Base-by-base conservation (phyloP, 23 red algal genomes). In the Gracilaria domingensis region DNA sequence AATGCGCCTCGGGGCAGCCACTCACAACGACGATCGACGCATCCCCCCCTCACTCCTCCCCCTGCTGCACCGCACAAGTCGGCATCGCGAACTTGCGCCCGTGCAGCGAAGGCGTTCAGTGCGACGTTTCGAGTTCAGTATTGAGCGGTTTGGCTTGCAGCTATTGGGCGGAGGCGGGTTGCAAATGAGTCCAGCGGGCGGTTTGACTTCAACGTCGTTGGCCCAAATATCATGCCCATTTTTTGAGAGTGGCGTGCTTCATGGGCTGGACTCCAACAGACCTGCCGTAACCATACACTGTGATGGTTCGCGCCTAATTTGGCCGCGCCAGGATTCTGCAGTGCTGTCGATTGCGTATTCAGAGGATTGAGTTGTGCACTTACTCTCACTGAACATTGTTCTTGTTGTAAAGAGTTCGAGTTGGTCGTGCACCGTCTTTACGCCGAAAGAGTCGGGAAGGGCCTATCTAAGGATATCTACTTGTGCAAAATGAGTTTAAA, bases 241-340 rank as follows among this genome's bases (percentile, higher is more conserved):
- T 69, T 69, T 69, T 69, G 64, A 69, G 64, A 69, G 28, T 69
- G 64, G 38, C 64, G 64, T 69, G 64, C 64, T 69, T 69, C 30
- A 25, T 32, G 60, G 56, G 60, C 60, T 66, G 60, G 60, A 66
- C 60, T 66, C 60, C 60, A 69, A 69, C 64, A 69, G 64, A 69
- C 64, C 59, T 18, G 59, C 26, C 26, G 30, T 69, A 69, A 69
- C 64, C 64, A 32, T 20, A 32, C 64, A 37, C 64, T 69, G 25
- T 26, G 32, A 69, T 55, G 9, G 32, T 32, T 8, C 4, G 24
- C 59, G 0, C 64, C 8, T 69, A 20, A 7, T 36, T 69, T 69
- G 26, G 30, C 26, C 64, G 32, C 38, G 64, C 9, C 2, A 24
- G 30, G 11, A 69, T 7, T 36, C 32, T 25, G 0, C 6, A 21